Evolutionary conservation across 2,329 filamentous ascomycete species (phyloP).

Genomic region (Knufia petricola): DNA sequence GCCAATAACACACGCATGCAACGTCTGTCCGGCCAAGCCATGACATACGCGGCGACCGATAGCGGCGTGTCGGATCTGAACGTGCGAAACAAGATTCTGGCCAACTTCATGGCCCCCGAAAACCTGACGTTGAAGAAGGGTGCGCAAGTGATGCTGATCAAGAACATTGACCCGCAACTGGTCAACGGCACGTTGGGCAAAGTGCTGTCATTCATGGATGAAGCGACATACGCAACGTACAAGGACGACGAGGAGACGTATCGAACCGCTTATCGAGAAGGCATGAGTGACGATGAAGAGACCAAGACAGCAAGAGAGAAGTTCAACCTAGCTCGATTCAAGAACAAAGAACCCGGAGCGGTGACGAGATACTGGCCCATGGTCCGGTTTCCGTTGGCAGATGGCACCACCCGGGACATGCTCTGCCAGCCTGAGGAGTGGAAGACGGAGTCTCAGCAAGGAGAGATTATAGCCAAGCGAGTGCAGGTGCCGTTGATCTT

Average conservation of each 20-base stretch:
- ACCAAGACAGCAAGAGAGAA: slow-evolving; percentile 43
- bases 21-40: slow-evolving; percentile 57
- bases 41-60: slow-evolving; percentile 66
- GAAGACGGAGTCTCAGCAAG: slow-evolving; percentile 95
- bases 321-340: slow-evolving; percentile 42
- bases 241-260: slow-evolving; percentile 49
- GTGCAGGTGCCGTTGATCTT: slow-evolving; percentile 78
- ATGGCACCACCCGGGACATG: slow-evolving; percentile 65
- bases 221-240: slow-evolving; percentile 51
- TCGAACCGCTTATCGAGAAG: slow-evolving; percentile 31
- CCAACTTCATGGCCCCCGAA: slow-evolving; percentile 89
- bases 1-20: slow-evolving; percentile 70
- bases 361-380: slow-evolving; percentile 61
- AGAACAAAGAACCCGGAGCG: slow-evolving; percentile 38
- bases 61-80: slow-evolving; percentile 58
- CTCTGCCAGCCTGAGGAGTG: slow-evolving; percentile 81
- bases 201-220: slow-evolving; percentile 70
- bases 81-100: slow-evolving; percentile 65
- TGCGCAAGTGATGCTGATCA: slow-evolving; percentile 99
- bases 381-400: slow-evolving; percentile 70
- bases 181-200: slow-evolving; percentile 92
- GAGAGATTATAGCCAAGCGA: slow-evolving; percentile 83
- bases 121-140: slow-evolving; percentile 73
- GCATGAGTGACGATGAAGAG: slow-evolving; percentile 38
- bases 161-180: slow-evolving; percentile 87